phyloP scores from a whole-genome alignment of 2,329 filamentous ascomycete genomes.

The Aureobasidium leucospermi region DNA sequence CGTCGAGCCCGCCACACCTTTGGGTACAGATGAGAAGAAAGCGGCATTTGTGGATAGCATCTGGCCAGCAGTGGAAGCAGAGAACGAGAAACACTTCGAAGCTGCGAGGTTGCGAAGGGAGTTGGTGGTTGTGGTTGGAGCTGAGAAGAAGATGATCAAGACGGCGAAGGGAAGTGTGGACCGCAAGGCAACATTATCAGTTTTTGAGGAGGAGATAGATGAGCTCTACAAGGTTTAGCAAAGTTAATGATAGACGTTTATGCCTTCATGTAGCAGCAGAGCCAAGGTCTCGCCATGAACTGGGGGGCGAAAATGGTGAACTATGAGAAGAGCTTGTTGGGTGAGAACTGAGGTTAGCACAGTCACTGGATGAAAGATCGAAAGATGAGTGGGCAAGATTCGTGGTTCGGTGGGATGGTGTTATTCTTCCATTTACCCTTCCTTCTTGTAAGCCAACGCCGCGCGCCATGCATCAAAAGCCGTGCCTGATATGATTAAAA shows the following conservation, averaged over 20 bases:
- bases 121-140: not conserved
- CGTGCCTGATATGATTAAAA: slow-evolving; percentile 9
- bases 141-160: not conserved
- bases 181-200: not conserved
- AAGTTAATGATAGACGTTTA: not conserved
- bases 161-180: slow-evolving; percentile 9
- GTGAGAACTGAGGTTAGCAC: too few relatives aligned
- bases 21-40: not conserved
- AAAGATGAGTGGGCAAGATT: not conserved
- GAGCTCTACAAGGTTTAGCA: not conserved
- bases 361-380: too few relatives aligned
- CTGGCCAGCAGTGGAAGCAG: slow-evolving; percentile 1
- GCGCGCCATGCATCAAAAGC: slow-evolving; percentile 16
- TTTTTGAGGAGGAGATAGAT: slow-evolving; percentile 4
- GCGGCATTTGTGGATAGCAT: slow-evolving; percentile 2
- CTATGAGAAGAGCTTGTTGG: too few relatives aligned
- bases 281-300: too few relatives aligned
- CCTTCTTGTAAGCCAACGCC: slow-evolving; percentile 14
- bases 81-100: slow-evolving; percentile 6
- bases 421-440: not conserved
- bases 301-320: too few relatives aligned
- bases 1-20: not conserved
- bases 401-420: not conserved
- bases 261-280: too few relatives aligned
- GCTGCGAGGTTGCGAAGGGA: not conserved